phyloP scores from a whole-genome alignment of 2,329 filamentous ascomycete species.

The Aspergillus texensis region DNA sequence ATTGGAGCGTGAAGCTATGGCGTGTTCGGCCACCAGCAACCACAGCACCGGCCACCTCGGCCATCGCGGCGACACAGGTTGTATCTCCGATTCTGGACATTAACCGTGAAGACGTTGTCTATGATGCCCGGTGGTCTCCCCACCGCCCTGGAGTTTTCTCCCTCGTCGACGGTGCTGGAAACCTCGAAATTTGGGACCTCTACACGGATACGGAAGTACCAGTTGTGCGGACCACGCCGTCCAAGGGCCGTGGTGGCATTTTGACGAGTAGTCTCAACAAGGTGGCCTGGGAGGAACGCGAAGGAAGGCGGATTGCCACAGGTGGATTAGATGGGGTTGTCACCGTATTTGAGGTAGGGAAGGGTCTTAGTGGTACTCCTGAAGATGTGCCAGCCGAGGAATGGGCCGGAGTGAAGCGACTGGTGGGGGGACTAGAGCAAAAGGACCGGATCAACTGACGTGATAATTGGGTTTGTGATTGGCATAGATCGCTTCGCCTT shows the following conservation, averaged over 20 bases:
- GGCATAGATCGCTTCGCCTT: slow-evolving; percentile 3
- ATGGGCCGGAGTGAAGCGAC: slow-evolving; percentile 89
- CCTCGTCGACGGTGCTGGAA: slow-evolving; percentile 88
- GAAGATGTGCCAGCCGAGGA: slow-evolving; percentile 84
- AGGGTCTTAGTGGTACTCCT: slow-evolving; percentile 75
- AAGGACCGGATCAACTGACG: slow-evolving; percentile 39
- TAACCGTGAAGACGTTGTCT: slow-evolving; percentile 91
- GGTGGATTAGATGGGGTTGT: slow-evolving; percentile 90
- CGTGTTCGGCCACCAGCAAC: slow-evolving; percentile 67
- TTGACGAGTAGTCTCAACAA: slow-evolving; percentile 89
- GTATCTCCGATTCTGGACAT: slow-evolving; percentile 84
- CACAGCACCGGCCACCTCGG: slow-evolving; percentile 41
- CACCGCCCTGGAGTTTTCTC: slow-evolving; percentile 93
- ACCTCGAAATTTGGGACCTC: slow-evolving; percentile 93
- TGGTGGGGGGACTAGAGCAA: slow-evolving; percentile 74
- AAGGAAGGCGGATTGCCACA: slow-evolving; percentile 83
- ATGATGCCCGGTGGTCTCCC: slow-evolving; percentile 94
- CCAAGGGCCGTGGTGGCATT: slow-evolving; percentile 62
- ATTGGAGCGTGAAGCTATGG: slow-evolving; percentile 98
- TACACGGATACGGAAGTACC: slow-evolving; percentile 92
- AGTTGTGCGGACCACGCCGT: slow-evolving; percentile 76
- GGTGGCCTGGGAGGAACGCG: slow-evolving; percentile 87
- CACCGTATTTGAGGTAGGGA: slow-evolving; percentile 84
- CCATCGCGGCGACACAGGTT: slow-evolving; percentile 47
- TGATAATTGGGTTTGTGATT: slow-evolving; percentile 6